A percentile compares a stretch with the other conserved stretches of the same genome.
phyloP scores from a whole-genome alignment of 2,329 filamentous ascomycete genomes.

The Alternaria sp. region DNA sequence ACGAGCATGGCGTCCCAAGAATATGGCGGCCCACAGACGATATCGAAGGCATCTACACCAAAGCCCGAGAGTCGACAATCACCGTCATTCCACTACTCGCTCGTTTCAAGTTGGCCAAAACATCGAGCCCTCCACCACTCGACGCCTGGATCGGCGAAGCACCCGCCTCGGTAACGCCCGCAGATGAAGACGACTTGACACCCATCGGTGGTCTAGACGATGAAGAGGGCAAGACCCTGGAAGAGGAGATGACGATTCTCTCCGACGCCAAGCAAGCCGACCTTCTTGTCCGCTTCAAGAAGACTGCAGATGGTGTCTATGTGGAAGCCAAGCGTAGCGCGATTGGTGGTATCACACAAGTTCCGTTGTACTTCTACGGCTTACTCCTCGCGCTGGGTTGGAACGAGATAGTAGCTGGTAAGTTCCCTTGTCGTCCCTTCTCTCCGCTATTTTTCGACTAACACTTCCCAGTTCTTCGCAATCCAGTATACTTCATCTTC shows the following conservation, averaged over 20 bases:
- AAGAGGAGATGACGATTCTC: constrained; percentile 96
- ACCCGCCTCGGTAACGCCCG: constrained; percentile 75
- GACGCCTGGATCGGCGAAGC: constrained; percentile 82
- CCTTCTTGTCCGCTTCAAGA: constrained; percentile 94
- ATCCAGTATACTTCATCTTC: constrained; percentile 91
- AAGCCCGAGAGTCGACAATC: constrained; percentile 89
- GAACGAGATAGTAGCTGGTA: constrained; percentile 97
- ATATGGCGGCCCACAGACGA: constrained; percentile 98
- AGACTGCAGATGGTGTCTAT: constrained; percentile 96
- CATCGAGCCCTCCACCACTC: constrained; percentile 80
- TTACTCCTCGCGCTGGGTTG: constrained; percentile 91
- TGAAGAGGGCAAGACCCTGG: constrained; percentile 90
- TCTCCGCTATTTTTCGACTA: constrained; percentile 1
- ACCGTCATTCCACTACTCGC: constrained; percentile 89
- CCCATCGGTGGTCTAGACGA: constrained; percentile 95
- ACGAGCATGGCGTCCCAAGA: constrained; percentile 90
- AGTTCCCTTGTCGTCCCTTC: constrained; percentile 50
- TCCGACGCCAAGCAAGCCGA: constrained; percentile 91
- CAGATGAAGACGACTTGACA: constrained; percentile 87
- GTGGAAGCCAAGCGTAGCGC: constrained; percentile 97
- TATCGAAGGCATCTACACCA: constrained; percentile 94
- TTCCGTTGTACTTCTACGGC: constrained; percentile 94
- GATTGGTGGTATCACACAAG: constrained; percentile 92
- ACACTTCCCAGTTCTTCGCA: constrained; percentile 77
- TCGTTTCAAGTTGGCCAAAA: constrained; percentile 79